These are phyloP conservation scores for Podospora comata DNA, from an alignment of 495 filamentous ascomycete species.

Conservation along the genomic window DNA sequence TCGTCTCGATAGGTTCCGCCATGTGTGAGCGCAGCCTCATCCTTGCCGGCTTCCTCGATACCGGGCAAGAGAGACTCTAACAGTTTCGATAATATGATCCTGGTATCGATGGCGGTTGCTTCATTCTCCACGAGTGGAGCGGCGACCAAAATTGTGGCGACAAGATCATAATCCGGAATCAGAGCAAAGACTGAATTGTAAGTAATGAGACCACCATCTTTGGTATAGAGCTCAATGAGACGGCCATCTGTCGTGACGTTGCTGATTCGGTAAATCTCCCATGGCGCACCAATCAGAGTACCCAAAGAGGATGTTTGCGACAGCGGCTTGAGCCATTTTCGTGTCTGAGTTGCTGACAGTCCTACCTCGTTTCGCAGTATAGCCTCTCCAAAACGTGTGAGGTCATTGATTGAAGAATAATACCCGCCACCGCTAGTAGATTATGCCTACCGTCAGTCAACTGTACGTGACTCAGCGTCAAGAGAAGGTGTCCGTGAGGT, in stretches of 20 bases:
- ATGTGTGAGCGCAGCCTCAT: constrained; percentile 37
- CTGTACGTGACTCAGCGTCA: not conserved
- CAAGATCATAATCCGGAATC: constrained; percentile 52
- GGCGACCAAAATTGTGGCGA: constrained; percentile 46
- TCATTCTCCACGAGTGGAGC: constrained; percentile 24
- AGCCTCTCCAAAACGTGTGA: constrained; percentile 47
- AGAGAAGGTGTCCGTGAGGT: constrained; percentile 6
- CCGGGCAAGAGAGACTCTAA: constrained; percentile 41
- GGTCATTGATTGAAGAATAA: constrained; percentile 54
- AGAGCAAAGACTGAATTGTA: constrained; percentile 50
- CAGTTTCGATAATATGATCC: constrained; percentile 34
- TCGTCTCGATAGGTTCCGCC: constrained; percentile 40
- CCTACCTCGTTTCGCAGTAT: constrained; percentile 47
- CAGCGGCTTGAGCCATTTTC: constrained; percentile 55
- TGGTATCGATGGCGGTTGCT: constrained; percentile 24
- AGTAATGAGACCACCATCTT: constrained; percentile 47
- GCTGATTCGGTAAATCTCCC: constrained; percentile 50
- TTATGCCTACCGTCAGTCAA: too few species aligned
- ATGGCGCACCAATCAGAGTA: constrained; percentile 49
- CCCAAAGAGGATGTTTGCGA: constrained; percentile 46
- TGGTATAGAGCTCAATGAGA: constrained; percentile 54
- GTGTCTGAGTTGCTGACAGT: constrained; percentile 43
- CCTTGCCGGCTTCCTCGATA: constrained; percentile 45
- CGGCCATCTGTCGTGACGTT: constrained; percentile 38
- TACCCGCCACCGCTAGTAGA: constrained; percentile 42